phyloP scores from a whole-genome alignment of 768 basidiomycete genomes.

The Trametes maxima region DNA sequence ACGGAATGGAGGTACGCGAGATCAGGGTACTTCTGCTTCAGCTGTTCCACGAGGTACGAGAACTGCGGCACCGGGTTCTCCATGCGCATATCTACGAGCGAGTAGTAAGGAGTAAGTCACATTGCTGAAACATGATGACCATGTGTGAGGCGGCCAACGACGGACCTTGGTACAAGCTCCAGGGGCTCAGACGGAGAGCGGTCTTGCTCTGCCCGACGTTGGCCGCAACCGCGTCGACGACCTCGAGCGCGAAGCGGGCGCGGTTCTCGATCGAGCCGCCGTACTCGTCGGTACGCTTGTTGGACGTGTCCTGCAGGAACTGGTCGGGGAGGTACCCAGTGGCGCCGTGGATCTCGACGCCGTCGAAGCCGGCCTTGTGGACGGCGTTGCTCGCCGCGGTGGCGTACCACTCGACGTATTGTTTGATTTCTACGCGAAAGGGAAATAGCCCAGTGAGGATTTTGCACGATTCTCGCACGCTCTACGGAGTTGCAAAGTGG shows the following conservation, averaged over 20 bases:
- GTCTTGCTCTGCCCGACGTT: slow-evolving; percentile 45
- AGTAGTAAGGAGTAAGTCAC: background rate
- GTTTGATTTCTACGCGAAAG: slow-evolving; percentile 9
- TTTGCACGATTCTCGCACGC: no score
- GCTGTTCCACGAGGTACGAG: slow-evolving; percentile 35
- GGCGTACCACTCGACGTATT: background rate
- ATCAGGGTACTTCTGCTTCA: slow-evolving; percentile 37
- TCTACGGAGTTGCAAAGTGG: background rate
- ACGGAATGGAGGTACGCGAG: slow-evolving; percentile 40
- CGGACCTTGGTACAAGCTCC: slow-evolving; percentile 18
- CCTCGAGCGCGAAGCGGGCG: slow-evolving; percentile 45
- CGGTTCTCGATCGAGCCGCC: slow-evolving; percentile 52
- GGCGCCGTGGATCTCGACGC: slow-evolving; percentile 24
- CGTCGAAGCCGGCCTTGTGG: background rate
- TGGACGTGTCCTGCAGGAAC: slow-evolving; percentile 40
- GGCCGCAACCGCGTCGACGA: slow-evolving; percentile 39
- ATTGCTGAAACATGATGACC: background rate
- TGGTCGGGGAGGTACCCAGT: slow-evolving; percentile 43
- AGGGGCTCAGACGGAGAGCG: slow-evolving; percentile 42
- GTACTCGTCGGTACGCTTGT: slow-evolving; percentile 49
- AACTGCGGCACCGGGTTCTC: slow-evolving; percentile 46
- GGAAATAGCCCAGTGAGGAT: background rate
- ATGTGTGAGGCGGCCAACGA: background rate
- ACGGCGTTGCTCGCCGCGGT: background rate
- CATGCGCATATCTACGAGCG: slow-evolving; percentile 46